Evolutionary conservation across 164 flowering plant species (phyloP).

Genomic region (Houttuynia cordata): DNA sequence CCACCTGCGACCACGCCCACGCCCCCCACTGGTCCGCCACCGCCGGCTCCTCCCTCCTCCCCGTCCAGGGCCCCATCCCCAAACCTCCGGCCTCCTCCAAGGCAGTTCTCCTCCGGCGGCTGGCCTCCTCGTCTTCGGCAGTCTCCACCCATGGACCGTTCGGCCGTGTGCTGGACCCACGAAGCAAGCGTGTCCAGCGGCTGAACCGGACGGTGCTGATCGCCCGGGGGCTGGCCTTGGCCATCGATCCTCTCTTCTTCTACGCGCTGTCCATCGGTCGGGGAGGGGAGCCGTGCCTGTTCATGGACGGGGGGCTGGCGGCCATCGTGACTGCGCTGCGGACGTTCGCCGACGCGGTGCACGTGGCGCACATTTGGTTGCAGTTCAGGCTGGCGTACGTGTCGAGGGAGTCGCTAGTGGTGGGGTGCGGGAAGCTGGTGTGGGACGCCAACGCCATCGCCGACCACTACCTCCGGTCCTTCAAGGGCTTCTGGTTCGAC

Average conservation of each 20-base stretch:
- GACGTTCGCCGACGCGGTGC: conserved; percentile 67
- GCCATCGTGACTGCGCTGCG: conserved; percentile 57
- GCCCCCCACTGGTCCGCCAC: conserved; percentile 84
- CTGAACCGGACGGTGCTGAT: conserved; percentile 67
- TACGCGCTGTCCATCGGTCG: conserved; percentile 70
- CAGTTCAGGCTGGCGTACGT: conserved; percentile 84
- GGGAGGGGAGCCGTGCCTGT: conserved; percentile 61
- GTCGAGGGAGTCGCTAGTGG: conserved; percentile 77
- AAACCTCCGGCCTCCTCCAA: neutral
- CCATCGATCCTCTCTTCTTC: conserved; percentile 87
- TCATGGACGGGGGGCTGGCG: conserved; percentile 75
- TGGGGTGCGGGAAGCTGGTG: conserved; percentile 92
- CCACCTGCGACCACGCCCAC: conserved; percentile 71
- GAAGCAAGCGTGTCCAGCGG: conserved; percentile 55
- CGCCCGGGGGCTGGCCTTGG: conserved; percentile 70
- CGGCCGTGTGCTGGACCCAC: conserved; percentile 56
- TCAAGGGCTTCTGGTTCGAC: conserved; percentile 90
- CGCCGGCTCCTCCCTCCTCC: conserved; percentile 78
- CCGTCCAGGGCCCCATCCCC: too few relatives aligned
- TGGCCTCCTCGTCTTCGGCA: neutral
- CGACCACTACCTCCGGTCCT: conserved; percentile 54
- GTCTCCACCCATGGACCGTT: neutral
- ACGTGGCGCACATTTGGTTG: conserved; percentile 68
- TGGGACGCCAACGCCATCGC: conserved; percentile 86
- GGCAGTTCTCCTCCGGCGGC: neutral